Evolutionary conservation across 140 eudicot genomes (phyloP).

Genomic region (Senecio squalidus): DNA sequence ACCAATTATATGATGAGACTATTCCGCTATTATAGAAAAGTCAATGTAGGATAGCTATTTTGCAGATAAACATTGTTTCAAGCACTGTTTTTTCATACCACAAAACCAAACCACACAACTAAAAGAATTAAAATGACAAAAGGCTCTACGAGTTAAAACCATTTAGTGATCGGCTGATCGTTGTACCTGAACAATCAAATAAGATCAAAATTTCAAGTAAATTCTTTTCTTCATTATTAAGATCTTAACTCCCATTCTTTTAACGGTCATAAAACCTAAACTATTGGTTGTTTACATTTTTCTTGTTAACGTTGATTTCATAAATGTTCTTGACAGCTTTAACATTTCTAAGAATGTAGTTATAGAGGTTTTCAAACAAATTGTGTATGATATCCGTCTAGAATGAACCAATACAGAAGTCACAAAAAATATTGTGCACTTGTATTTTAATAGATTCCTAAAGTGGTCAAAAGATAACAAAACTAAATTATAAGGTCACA

Average conservation of each 20-base stretch:
- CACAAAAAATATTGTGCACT: not conserved
- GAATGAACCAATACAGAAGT: too few species aligned
- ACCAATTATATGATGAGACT: conserved; percentile 6
- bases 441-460: not conserved
- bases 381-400: not conserved
- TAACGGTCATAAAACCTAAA: not conserved
- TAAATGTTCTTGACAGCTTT: not conserved
- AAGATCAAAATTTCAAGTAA: not conserved
- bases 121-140: not conserved
- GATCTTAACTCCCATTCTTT: not conserved
- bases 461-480: not conserved
- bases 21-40: conserved; percentile 6
- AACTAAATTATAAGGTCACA: not conserved
- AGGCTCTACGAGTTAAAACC: conserved; percentile 2
- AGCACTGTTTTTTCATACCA: not conserved
- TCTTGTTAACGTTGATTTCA: not conserved
- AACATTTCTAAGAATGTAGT: not conserved
- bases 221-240: not conserved
- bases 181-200: not conserved
- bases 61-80: not conserved
- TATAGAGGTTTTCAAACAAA: not conserved
- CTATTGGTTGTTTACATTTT: not conserved
- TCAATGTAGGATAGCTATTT: conserved; percentile 1
- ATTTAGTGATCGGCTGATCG: not conserved
- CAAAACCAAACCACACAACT: not conserved